phyloP scores from a whole-genome alignment of 2,329 filamentous ascomycete genomes.

The Aureobasidium lini region DNA sequence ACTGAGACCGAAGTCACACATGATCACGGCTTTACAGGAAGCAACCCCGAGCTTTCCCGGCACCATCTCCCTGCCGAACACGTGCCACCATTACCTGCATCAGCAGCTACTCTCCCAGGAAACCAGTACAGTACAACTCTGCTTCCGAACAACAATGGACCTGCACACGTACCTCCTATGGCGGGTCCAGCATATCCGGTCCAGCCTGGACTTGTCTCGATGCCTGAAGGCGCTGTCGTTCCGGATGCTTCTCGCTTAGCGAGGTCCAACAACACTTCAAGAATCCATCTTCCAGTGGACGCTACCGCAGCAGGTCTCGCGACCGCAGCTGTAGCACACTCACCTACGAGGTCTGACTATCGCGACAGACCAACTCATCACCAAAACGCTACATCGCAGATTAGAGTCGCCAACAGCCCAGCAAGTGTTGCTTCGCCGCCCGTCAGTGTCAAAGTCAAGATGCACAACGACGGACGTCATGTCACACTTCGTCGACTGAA shows the following conservation, averaged over 20 bases:
- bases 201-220: conserved; percentile 27
- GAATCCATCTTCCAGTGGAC: conserved; percentile 10
- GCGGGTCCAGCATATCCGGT: conserved; percentile 14
- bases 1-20: conserved; percentile 27
- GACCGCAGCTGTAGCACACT: not conserved
- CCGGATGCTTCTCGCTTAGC: conserved; percentile 14
- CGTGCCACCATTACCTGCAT: conserved; percentile 28
- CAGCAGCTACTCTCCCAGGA: conserved; percentile 22
- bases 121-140: not conserved
- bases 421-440: conserved; percentile 42
- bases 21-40: conserved; percentile 34
- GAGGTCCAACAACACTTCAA: conserved; percentile 9
- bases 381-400: conserved; percentile 26
- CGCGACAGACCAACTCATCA: conserved; percentile 19
- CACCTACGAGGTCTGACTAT: conserved; percentile 16
- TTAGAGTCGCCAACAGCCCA: not conserved
- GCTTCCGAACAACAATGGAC: not conserved
- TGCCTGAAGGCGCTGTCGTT: conserved; percentile 22
- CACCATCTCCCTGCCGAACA: conserved; percentile 24
- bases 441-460: conserved; percentile 57
- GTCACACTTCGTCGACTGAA: conserved; percentile 55
- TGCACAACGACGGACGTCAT: conserved; percentile 56
- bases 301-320: conserved; percentile 17
- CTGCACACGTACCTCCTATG: not conserved
- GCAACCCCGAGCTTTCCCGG: conserved; percentile 38